These are phyloP conservation scores for Colletotrichum coccodes DNA, from an alignment of 2,329 filamentous ascomycete species.

Conservation along the genomic window DNA sequence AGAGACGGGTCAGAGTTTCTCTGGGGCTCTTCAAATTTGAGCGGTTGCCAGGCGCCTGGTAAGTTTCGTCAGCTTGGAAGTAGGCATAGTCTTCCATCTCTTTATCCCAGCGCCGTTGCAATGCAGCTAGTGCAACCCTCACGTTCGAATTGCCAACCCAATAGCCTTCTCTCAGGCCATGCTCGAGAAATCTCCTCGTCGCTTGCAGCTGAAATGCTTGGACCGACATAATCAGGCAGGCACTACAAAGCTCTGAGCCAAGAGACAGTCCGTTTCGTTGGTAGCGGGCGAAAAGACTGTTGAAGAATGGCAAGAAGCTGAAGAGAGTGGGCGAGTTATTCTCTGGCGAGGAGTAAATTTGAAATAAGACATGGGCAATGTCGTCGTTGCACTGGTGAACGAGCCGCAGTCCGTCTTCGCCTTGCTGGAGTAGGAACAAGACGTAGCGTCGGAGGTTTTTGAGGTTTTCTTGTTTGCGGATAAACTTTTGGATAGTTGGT, in stretches of 20 bases:
- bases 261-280: conserved; percentile 37
- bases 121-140: neutral
- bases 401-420: neutral
- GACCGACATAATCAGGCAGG: conserved; percentile 45
- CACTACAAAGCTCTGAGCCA: conserved; percentile 40
- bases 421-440: neutral
- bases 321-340: neutral
- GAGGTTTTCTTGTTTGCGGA: neutral
- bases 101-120: neutral
- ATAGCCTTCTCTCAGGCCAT: conserved; percentile 16
- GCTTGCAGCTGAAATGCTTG: conserved; percentile 26
- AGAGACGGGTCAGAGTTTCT: neutral
- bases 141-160: neutral
- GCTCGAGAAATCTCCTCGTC: conserved; percentile 14
- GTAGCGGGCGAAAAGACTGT: conserved; percentile 51
- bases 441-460: neutral
- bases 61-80: neutral
- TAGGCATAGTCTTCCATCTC: neutral
- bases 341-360: neutral
- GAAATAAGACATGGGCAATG: conserved; percentile 1
- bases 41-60: neutral
- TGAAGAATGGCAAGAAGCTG: conserved; percentile 50
- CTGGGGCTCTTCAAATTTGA: neutral
- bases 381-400: neutral
- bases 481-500: neutral